Conservation (phyloP, 2,329 filamentous ascomycete genomes). For the Penicillium sp. region DNA sequence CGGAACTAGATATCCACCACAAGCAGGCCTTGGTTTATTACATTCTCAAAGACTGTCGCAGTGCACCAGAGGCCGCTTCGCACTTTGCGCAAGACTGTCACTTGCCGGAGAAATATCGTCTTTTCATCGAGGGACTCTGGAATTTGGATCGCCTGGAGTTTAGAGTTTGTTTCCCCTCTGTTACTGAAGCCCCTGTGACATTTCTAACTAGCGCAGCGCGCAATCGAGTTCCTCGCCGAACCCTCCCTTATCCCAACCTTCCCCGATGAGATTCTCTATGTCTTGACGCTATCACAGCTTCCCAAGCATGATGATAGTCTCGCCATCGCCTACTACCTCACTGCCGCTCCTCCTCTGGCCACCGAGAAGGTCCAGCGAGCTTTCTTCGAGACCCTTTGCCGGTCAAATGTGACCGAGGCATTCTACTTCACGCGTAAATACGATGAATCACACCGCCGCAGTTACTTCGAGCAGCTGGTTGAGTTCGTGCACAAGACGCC, state of each 20-base stretch:
- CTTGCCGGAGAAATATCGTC: constrained; percentile 76
- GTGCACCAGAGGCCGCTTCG: constrained; percentile 56
- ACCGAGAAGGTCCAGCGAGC: constrained; percentile 66
- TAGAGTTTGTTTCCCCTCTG: constrained; percentile 51
- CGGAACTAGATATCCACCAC: constrained; percentile 71
- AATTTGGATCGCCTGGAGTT: constrained; percentile 76
- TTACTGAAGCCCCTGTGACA: constrained; percentile 15
- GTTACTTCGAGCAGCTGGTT: constrained; percentile 72
- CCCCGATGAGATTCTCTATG: constrained; percentile 77
- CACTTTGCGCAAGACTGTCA: constrained; percentile 68
- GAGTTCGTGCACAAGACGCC: constrained; percentile 59
- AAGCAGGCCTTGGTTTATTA: constrained; percentile 86
- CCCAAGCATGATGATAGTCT: constrained; percentile 66
- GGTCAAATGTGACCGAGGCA: constrained; percentile 72
- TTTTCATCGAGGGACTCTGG: constrained; percentile 84
- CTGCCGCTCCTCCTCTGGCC: constrained; percentile 74
- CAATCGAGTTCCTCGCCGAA: constrained; percentile 77
- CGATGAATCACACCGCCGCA: constrained; percentile 65
- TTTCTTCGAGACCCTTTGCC: constrained; percentile 72
- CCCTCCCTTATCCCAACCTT: constrained; percentile 82
- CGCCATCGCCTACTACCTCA: constrained; percentile 78
- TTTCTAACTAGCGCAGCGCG: constrained; percentile 53
- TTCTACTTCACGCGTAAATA: constrained; percentile 74
- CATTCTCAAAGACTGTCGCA: constrained; percentile 75
- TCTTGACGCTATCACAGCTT: constrained; percentile 66